Base-by-base conservation (phyloP, 306 rosid genomes). In the Casuarina equisetifolia region DNA sequence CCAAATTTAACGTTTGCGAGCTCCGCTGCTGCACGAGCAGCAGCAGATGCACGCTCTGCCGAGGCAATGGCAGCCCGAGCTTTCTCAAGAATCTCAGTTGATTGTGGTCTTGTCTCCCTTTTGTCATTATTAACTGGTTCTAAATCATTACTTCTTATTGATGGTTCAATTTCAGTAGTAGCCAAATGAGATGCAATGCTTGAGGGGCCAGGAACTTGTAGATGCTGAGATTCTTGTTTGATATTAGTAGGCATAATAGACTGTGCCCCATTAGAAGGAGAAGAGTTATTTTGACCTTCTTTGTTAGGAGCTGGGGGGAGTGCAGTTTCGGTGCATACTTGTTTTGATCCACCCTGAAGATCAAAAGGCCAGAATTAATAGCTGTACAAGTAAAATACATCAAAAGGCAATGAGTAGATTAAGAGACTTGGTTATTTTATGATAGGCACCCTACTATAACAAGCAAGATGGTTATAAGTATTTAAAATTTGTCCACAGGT, bases 31-130 rank as follows among this genome's bases (percentile, higher is more conserved):
- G 88, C 89, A 3, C 90, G 93, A 70, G 97, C 99, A 74, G 90
- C 88, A 7, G 94, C 90, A n/a, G 97, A 45, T 64, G 97, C 99
- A 5, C 89, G 96, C 76, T 95, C 90, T 2, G 99, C 99, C 50
- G 87, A 85, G 49, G 97, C 94, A 77, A 95, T 91, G 78, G 99
- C 97, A 20, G 86, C 91, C 64, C 86, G 90, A 53, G 99, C 99
- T 89, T 86, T 92, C 79, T 88, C 92, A 57, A 95, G 73, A 77
- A 90, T 81, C 75, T 91, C 92, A 13, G 86, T 75, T 48, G 97
- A 78, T 66, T 79, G 88, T 39, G 79, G 73, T 75, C 79, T 82
- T 35, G 82, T 77, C 86, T 82, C 92, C 74, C 64, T 85, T 78
- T 79, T 84, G 59, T 67, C 70, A 70, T 86, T 84, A 35, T 50